Evolutionary conservation across 176 grass and related monocot genomes (phyloP), one percentile per base, ranked within the genome.

Genomic region (Ensete glaucum): DNA sequence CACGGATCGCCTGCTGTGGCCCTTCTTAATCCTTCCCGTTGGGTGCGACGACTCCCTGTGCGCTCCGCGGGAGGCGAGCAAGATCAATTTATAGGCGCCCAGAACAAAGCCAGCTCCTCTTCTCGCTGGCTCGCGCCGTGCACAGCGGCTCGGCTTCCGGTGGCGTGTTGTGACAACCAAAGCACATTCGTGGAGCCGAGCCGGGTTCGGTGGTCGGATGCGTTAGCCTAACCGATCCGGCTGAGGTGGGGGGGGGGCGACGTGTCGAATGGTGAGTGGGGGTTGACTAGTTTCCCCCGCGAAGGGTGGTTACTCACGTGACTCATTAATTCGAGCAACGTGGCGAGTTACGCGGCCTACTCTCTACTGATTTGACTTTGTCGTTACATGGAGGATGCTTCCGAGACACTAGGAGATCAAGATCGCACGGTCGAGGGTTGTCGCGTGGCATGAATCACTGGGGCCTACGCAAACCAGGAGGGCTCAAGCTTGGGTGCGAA

Each of bases 361-460:
- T 11, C 64, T 66, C 64, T 66, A 13, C 20, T 2, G 57, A 87
- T 76, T 43, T n/a, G 57, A 60, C 57, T 60, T 60, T 60, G 57
- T 60, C 57, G 57, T 60, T 19, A 60, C 9, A 19, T 20, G 57
- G 19, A 60, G 57, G 57, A 6, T 43, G 34, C 9, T 8, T 1
- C 57, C 17, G 15, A 5, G 16, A 60, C 34, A 43, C 34, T 4
- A 43, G 34, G 34, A 43, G 57, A 60, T 60, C 57, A 6, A 20
- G 57, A 60, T 60, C 57, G 57, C 21, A 19, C 57, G 57, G 57
- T 43, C 34, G 3, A 43, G 34, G 34, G 4, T 43, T 43, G 34
- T 43, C 34, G 34, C 34, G 4, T 43, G 34, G 34, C 34, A 43
- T 6, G 34, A 43, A 4, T 43, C 34, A 43, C 34, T 43, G 5